Evolutionary conservation across 2,329 filamentous ascomycete genomes (phyloP).

Genomic region (Pseudogymnoascus sp.): DNA sequence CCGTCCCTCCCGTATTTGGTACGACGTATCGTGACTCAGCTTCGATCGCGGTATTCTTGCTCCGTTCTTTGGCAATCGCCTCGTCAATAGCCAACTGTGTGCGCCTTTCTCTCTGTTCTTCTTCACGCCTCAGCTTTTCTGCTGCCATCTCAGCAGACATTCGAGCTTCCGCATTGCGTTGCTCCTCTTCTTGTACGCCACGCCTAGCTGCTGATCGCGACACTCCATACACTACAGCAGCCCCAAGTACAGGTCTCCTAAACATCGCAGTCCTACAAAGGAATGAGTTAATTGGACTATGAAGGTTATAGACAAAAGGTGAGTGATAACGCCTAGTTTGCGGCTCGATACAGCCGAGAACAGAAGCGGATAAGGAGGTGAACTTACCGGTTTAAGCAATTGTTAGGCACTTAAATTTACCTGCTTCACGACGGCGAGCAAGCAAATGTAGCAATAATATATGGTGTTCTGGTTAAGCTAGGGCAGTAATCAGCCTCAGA

Average conservation of each 20-base stretch:
- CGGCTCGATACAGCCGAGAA: too few species aligned
- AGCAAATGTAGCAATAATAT: too few species aligned
- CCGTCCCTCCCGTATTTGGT: neutral
- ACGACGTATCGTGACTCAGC: neutral
- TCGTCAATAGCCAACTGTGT: neutral
- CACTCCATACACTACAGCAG: neutral
- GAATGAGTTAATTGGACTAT: too few species aligned
- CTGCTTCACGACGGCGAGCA: too few species aligned
- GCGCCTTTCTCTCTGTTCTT: neutral
- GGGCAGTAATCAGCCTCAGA: too few species aligned
- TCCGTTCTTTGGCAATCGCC: neutral
- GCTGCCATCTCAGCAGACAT: neutral
- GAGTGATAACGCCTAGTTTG: too few species aligned
- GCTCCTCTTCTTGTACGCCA: neutral
- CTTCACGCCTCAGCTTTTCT: neutral
- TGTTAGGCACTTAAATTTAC: too few species aligned
- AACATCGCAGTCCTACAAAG: neutral
- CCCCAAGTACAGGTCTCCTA: neutral
- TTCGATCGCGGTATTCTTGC: neutral
- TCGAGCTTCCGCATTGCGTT: neutral
- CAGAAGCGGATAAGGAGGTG: too few species aligned
- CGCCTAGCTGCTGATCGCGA: slow-evolving; percentile 1
- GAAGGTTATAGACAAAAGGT: too few species aligned
- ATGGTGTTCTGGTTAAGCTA: too few species aligned
- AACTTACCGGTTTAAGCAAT: too few species aligned